Conservation (phyloP, 2,329 filamentous ascomycete genomes). For the Phaeosphaeria sp. region DNA sequence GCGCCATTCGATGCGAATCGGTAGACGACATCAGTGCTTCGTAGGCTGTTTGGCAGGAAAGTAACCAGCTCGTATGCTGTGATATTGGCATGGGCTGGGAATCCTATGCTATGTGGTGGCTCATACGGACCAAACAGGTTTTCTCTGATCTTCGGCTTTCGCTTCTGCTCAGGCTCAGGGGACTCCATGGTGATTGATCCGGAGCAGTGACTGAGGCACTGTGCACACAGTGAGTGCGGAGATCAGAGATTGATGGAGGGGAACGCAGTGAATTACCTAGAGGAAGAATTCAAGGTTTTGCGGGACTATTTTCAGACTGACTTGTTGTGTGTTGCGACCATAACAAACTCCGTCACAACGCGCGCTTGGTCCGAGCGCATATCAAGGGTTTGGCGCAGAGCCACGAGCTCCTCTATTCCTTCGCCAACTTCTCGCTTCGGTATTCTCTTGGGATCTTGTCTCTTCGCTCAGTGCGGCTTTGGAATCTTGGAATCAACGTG, state of each 20-base stretch:
- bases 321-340: background rate
- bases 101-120: constrained; percentile 19
- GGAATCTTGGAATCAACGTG: background rate
- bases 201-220: constrained; percentile 9
- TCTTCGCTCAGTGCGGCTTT: background rate
- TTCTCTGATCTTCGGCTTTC: background rate
- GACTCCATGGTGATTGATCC: constrained; percentile 6
- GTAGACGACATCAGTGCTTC: constrained; percentile 27
- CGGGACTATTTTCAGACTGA: background rate
- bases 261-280: background rate
- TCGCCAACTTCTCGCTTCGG: background rate
- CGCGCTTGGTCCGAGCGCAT: background rate
- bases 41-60: constrained; percentile 30
- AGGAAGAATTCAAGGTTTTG: background rate
- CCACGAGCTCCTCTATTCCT: background rate
- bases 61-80: constrained; percentile 30
- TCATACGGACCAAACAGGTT: constrained; percentile 10
- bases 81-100: constrained; percentile 22
- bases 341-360: background rate
- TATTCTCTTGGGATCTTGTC: background rate
- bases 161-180: background rate
- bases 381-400: background rate
- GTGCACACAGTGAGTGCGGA: background rate
- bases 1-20: constrained; percentile 29
- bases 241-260: background rate